These are phyloP conservation scores for Parathielavia appendiculata DNA, from an alignment of 495 filamentous ascomycete species.

Conservation along the genomic window DNA sequence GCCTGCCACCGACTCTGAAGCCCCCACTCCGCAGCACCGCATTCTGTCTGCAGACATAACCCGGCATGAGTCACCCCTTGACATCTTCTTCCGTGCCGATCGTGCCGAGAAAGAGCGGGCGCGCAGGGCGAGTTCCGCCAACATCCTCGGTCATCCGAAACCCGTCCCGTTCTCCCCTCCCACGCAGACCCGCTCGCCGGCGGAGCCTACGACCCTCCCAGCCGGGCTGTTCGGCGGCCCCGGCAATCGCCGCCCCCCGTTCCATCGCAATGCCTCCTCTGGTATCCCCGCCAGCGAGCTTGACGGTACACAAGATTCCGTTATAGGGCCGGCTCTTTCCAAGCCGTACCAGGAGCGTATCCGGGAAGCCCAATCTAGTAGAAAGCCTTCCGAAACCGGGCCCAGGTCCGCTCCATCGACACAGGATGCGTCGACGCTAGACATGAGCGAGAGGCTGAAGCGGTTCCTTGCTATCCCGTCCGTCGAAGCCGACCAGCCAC, in stretches of 20 bases:
- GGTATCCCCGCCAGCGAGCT: constrained; percentile 65
- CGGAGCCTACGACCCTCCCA: constrained; percentile 34
- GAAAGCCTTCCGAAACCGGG: constrained; percentile 22
- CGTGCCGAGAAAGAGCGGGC: constrained; percentile 64
- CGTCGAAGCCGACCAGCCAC: not conserved
- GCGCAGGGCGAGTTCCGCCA: constrained; percentile 44
- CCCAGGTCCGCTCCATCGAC: not conserved
- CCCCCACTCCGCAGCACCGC: constrained; percentile 38
- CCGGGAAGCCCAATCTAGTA: constrained; percentile 44
- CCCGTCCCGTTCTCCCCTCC: constrained; percentile 37
- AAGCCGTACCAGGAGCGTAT: constrained; percentile 63
- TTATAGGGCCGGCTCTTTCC: constrained; percentile 60
- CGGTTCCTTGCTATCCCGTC: constrained; percentile 28
- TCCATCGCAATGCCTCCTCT: constrained; percentile 37
- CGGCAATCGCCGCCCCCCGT: constrained; percentile 27
- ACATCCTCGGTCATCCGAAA: constrained; percentile 21
- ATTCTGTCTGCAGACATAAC: constrained; percentile 19
- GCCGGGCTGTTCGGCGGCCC: constrained; percentile 17
- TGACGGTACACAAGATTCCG: constrained; percentile 48
- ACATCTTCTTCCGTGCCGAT: constrained; percentile 84
- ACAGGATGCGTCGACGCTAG: constrained; percentile 19
- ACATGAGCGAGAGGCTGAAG: constrained; percentile 32
- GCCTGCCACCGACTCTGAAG: constrained; percentile 39
- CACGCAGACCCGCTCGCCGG: constrained; percentile 29
- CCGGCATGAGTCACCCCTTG: constrained; percentile 69